Evolutionary conservation across 2,329 filamentous ascomycete species (phyloP).

Genomic region (Cercospora sp.): DNA sequence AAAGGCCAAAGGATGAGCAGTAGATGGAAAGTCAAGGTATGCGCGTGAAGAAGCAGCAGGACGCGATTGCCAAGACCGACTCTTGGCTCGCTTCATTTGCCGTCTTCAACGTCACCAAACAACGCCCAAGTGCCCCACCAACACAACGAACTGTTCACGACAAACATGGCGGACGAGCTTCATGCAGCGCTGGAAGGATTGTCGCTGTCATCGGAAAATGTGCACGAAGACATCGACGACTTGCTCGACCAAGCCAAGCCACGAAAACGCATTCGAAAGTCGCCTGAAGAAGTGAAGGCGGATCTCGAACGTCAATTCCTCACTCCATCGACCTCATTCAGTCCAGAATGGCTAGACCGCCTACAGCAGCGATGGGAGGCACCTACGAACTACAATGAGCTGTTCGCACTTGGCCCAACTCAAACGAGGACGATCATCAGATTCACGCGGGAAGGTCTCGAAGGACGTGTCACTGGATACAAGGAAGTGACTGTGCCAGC

Average conservation of each 20-base stretch:
- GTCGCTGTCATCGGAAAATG: constrained; percentile 42
- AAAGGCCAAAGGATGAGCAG: neutral
- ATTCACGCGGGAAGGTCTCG: constrained; percentile 85
- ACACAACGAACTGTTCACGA: neutral
- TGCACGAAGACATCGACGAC: constrained; percentile 53
- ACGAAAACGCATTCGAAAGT: constrained; percentile 56
- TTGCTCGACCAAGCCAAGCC: constrained; percentile 57
- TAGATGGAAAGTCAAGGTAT: neutral
- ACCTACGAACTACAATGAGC: constrained; percentile 73
- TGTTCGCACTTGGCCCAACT: constrained; percentile 84
- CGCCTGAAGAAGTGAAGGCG: constrained; percentile 62
- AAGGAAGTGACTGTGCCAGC: constrained; percentile 90
- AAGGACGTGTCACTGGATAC: constrained; percentile 90
- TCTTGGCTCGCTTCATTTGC: constrained; percentile 1
- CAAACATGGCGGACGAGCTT: constrained; percentile 38
- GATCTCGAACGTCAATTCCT: constrained; percentile 76
- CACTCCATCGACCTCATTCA: constrained; percentile 76
- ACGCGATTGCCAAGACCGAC: neutral
- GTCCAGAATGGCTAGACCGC: constrained; percentile 79
- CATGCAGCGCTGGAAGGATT: constrained; percentile 55
- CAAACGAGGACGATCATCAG: constrained; percentile 93
- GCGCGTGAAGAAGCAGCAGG: neutral
- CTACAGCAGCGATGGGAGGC: constrained; percentile 89
- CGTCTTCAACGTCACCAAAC: constrained; percentile 10
- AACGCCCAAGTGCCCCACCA: neutral